Conservation (phyloP, 139 green algal genomes). For the Chlamydomonas eustigma region DNA sequence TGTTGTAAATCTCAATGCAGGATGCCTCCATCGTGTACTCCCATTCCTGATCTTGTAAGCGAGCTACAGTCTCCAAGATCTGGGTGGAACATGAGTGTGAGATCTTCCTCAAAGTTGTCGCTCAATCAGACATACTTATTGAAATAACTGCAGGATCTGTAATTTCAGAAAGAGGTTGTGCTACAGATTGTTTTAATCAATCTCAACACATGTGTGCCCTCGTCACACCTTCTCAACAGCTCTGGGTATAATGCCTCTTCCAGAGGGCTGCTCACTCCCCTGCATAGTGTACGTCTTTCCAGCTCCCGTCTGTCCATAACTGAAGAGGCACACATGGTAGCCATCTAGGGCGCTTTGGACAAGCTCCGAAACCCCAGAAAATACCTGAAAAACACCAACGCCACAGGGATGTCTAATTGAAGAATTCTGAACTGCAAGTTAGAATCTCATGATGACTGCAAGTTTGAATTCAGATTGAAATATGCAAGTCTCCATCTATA, state of each 20-base stretch:
- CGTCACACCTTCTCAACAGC: slow-evolving; percentile 70
- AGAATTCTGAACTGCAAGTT: too few species aligned
- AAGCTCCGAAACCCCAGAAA: slow-evolving; percentile 86
- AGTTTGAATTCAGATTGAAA: too few species aligned
- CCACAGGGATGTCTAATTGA: too few species aligned
- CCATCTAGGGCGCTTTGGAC: slow-evolving; percentile 94
- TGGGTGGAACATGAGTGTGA: slow-evolving; percentile 20
- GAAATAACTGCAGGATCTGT: too few species aligned
- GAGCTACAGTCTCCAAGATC: slow-evolving; percentile 62
- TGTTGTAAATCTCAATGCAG: slow-evolving; percentile 95
- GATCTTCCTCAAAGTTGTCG: too few species aligned
- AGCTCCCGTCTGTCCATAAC: slow-evolving; percentile 94
- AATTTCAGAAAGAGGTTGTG: too few species aligned
- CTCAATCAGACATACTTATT: too few species aligned
- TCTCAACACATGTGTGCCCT: neutral
- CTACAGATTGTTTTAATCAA: too few species aligned
- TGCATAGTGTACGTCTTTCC: slow-evolving; percentile 99
- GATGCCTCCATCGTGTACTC: slow-evolving; percentile 80
- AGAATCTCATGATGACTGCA: too few species aligned
- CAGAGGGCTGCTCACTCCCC: slow-evolving; percentile 37
- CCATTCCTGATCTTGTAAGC: slow-evolving; percentile 68
- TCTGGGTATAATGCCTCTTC: slow-evolving; percentile 84
- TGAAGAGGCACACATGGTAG: slow-evolving; percentile 98
- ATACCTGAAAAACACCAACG: too few species aligned
- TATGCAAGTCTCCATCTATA: too few species aligned